A percentile compares a stretch with the other conserved stretches of the same genome.
phyloP scores from a whole-genome alignment of 2,329 filamentous ascomycete genomes.

The Venturia aucupariae region DNA sequence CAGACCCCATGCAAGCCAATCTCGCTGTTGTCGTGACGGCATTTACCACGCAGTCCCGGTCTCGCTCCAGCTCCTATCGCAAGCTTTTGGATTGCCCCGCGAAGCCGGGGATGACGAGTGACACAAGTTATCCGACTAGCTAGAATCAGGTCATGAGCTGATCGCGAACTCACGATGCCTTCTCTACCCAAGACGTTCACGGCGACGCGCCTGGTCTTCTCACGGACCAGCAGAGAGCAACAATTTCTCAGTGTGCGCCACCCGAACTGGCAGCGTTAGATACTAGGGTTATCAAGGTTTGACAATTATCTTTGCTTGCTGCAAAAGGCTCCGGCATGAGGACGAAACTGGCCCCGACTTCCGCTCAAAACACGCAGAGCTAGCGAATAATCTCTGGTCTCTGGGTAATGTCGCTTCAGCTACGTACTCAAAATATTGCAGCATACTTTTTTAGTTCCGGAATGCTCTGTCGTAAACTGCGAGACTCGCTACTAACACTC shows the following conservation, averaged over 20 bases:
- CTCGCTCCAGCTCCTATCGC: background rate
- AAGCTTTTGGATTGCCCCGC: background rate
- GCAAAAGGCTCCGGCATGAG: background rate
- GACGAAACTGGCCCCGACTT: background rate
- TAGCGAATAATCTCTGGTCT: background rate
- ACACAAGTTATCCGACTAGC: background rate
- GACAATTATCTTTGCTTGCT: background rate
- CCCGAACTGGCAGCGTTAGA: background rate
- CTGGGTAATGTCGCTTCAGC: background rate
- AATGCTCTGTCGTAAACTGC: background rate
- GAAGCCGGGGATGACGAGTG: background rate
- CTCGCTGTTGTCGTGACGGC: no score
- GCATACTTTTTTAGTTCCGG: background rate
- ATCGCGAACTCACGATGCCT: background rate
- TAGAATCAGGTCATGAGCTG: background rate
- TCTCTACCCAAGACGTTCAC: background rate
- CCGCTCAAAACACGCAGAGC: background rate
- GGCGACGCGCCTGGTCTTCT: background rate
- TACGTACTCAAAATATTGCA: background rate
- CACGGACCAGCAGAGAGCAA: background rate
- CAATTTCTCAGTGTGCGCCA: background rate
- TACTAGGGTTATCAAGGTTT: background rate
- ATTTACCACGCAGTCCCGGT: background rate
- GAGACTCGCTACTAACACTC: background rate
- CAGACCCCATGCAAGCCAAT: background rate